Evolutionary conservation across 306 rosid genomes (phyloP), one percentile per base, ranked within the genome.

Genomic region (Prunus mume): DNA sequence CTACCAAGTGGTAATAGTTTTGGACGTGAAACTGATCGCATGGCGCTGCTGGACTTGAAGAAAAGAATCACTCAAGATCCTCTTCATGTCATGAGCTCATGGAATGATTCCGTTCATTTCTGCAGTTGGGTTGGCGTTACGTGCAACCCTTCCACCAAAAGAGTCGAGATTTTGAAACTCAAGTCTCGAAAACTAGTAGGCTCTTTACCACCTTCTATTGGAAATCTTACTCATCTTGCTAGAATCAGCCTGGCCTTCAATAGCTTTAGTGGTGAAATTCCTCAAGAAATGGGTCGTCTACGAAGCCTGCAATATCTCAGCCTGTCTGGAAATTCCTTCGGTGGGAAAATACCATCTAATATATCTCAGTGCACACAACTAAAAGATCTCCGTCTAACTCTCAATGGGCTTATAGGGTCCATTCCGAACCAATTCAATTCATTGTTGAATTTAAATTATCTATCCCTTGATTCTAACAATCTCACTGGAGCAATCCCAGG

Each of bases 401-500:
- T 24, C 25, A 24, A 24, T 24, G 25, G 25, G 25, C 25, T 24
- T 24, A 24, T 24, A 24, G 85, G 85, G 13, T 57, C 49, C 5
- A 76, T 81, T 70, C 81, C 81, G 4, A 1, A 65, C 14, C 65
- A 76, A n/a, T 20, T 81, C 2, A 43, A 17, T 5, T n/a, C 74
- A 5, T 65, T 81, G 72, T 12, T 49, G 52, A 81, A 81, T 19
- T 56, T 81, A 46, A 11, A 18, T 12, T 0, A 12, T 20, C 57
- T 82, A 10, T 34, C n/a, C 9, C 22, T 19, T 14, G 60, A 58
- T 22, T 7, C 1, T 6, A 89, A 89, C 82, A 76, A 81, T 27
- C 73, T 89, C 4, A 79, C 60, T 3, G 86, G 90, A 74, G 76
- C 27, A 58, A 87, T 89, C 43, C 89, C 85, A 5, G 14, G 7